Base-by-base conservation (phyloP, 208 protist species). In the Leishmania braziliensis region DNA sequence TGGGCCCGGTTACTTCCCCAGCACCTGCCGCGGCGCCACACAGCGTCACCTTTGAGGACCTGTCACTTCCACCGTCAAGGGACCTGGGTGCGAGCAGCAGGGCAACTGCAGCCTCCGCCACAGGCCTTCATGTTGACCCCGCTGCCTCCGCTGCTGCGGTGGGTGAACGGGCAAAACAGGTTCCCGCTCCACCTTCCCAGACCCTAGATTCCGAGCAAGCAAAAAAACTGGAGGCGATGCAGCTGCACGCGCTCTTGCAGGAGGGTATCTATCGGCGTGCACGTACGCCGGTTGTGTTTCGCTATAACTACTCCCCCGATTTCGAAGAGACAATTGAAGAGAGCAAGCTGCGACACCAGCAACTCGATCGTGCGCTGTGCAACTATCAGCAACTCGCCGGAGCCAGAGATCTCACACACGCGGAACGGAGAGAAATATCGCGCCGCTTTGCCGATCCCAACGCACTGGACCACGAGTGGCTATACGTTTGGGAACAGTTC, bases 401-500 rank as follows among this genome's bases (percentile, higher is more conserved):
- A 3, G 60, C 78, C 23, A 65, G 43, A 26, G 78, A 75, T n/a
- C 70, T 79, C 14, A 66, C 77, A 23, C 50, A 62, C 5, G 77
- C 56, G 62, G 72, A 74, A 60, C 77, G 77, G 43, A 77, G 79
- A 43, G 62, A 68, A 26, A 81, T 85, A 39, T 54, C 33, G 5
- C 39, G 73, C 39, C 82, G 73, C 56, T 85, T 81, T 74, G 77
- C 72, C 8, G 77, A 85, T 66, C 77, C 77, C 16, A 85, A 81
- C 82, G 74, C 82, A 39, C 71, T 85, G 36, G 77, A 76, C 20
- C 63, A 50, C 18, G 87, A 91, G 76, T 93, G 90, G 88, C 74
- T 70, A 6, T 91, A 87, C 60, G 90, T 93, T 65, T 93, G 86
- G 82, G 86, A 89, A 56, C 90, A 93, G 78, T 91, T 93, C 39